phyloP scores from a whole-genome alignment of 176 grass and related monocot genomes.

The Triticum timopheevii region DNA sequence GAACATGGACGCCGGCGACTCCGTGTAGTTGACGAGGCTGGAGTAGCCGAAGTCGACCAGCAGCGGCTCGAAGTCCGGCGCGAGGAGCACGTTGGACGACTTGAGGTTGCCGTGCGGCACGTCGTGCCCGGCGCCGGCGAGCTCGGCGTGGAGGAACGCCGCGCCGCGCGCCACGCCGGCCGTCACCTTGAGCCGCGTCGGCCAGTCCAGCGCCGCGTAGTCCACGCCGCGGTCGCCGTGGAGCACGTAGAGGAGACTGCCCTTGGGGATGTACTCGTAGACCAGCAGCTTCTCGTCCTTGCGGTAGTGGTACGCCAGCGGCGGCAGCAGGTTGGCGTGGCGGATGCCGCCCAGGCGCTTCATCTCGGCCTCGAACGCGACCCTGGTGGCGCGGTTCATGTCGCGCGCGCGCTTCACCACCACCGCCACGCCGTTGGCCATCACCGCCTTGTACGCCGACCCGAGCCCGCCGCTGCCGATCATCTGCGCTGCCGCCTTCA shows the following conservation, averaged over 20 bases:
- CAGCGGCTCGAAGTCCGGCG: constrained; percentile 82
- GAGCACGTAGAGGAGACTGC: constrained; percentile 85
- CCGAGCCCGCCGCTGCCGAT: constrained; percentile 61
- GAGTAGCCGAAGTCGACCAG: constrained; percentile 84
- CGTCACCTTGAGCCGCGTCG: constrained; percentile 55
- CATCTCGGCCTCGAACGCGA: constrained; percentile 75
- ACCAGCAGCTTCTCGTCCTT: constrained; percentile 87
- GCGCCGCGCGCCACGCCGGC: constrained; percentile 56
- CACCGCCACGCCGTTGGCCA: constrained; percentile 55
- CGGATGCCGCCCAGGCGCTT: constrained; percentile 44
- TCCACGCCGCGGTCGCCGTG: constrained; percentile 85
- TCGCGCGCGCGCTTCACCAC: constrained; percentile 81
- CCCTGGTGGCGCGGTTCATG: constrained; percentile 74
- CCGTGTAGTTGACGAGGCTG: constrained; percentile 37
- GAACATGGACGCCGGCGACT: constrained; percentile 39
- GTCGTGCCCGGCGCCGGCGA: constrained; percentile 29
- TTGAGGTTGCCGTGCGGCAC: constrained; percentile 92
- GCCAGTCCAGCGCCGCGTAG: constrained; percentile 75
- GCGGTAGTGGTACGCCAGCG: constrained; percentile 76
- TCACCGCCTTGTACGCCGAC: constrained; percentile 83
- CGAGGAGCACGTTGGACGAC: constrained; percentile 79
- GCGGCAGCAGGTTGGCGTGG: constrained; percentile 73
- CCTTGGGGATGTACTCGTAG: constrained; percentile 87
- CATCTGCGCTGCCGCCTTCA: constrained; percentile 89
- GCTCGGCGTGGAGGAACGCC: constrained; percentile 57